Percentiles rank a stretch among this genome's conserved stretches.
Conservation (phyloP, 768 basidiomycete species). For the Boletus patriciae region DNA sequence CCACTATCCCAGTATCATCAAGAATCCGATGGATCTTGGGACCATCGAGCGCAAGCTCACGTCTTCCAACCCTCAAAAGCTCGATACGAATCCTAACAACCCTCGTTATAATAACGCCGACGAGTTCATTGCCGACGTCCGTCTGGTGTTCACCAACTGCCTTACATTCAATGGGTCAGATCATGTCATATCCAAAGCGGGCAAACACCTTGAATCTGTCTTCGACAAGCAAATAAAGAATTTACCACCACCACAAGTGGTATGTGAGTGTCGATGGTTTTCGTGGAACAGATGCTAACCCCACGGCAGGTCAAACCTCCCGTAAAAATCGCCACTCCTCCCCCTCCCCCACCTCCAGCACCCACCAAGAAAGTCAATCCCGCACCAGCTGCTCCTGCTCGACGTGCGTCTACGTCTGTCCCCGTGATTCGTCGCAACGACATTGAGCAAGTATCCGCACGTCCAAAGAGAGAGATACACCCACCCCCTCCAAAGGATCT, state of each 20-base stretch:
- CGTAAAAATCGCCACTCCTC: constrained; percentile 41
- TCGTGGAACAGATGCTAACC: constrained; percentile 17
- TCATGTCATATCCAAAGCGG: constrained; percentile 76
- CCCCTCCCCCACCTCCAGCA: constrained; percentile 44
- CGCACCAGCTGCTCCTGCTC: constrained; percentile 44
- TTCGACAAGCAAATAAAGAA: constrained; percentile 90
- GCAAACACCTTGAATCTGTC: constrained; percentile 74
- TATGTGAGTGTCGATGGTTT: constrained; percentile 41
- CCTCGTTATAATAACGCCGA: constrained; percentile 77
- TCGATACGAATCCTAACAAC: constrained; percentile 64
- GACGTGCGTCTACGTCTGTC: constrained; percentile 77
- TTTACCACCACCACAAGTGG: constrained; percentile 75
- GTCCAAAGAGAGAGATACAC: constrained; percentile 98
- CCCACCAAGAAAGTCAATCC: constrained; percentile 29
- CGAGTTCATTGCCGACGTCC: constrained; percentile 83
- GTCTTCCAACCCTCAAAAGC: constrained; percentile 78
- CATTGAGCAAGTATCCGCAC: constrained; percentile 47
- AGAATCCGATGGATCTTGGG: constrained; percentile 89
- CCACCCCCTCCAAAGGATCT: constrained; percentile 92
- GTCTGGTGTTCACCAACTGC: constrained; percentile 86
- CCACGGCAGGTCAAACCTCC: constrained; percentile 42
- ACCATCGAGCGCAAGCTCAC: constrained; percentile 88
- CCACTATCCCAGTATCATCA: constrained; percentile 85
- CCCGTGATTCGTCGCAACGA: constrained; percentile 85
- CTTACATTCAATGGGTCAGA: constrained; percentile 92